These are phyloP conservation scores for Strobilomyces echinocephalus DNA, from an alignment of 768 basidiomycete species.

Conservation along the genomic window DNA sequence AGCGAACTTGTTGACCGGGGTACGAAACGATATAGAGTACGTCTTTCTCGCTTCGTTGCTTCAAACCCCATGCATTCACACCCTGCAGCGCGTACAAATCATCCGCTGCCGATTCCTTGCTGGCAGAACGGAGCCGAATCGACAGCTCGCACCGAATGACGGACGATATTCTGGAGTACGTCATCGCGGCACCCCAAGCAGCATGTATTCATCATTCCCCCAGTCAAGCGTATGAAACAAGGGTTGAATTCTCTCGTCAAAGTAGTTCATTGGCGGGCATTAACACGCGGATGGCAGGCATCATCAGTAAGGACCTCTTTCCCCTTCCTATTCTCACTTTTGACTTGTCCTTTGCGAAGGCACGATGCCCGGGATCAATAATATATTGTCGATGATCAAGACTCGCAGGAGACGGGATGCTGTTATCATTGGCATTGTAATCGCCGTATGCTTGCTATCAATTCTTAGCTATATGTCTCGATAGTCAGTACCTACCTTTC, in stretches of 20 bases:
- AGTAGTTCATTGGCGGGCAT: conserved; percentile 69
- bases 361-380: conserved; percentile 93
- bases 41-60: conserved; percentile 20
- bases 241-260: conserved; percentile 87
- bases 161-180: conserved; percentile 84
- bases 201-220: background rate
- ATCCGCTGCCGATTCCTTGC: conserved; percentile 77
- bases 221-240: conserved; percentile 96
- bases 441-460: conserved; percentile 74
- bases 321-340: background rate
- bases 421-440: conserved; percentile 82
- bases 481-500: conserved; percentile 13
- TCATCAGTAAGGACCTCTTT: conserved; percentile 56
- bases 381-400: conserved; percentile 87
- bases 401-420: conserved; percentile 85
- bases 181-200: conserved; percentile 1
- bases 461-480: conserved; percentile 47
- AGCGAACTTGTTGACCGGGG: conserved; percentile 82
- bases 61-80: background rate
- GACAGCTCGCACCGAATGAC: conserved; percentile 95
- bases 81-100: conserved; percentile 79
- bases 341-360: conserved; percentile 37
- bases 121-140: conserved; percentile 84
- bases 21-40: conserved; percentile 94
- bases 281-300: conserved; percentile 77